Evolutionary conservation across 148 eudicot species (phyloP).

Genomic region (Nyssa sinensis): DNA sequence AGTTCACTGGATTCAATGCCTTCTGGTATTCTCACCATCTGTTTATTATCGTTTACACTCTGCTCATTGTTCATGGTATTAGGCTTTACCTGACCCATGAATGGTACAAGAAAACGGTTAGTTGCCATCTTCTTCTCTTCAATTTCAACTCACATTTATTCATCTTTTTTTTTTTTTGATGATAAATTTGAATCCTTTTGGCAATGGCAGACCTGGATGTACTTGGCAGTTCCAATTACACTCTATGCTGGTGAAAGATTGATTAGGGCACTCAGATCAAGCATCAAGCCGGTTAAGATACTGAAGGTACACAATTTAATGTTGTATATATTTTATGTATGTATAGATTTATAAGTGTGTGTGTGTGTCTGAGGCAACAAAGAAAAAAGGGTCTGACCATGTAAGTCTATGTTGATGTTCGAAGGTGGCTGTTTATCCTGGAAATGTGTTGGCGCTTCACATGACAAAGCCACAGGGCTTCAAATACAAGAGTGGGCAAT

Average conservation of each 20-base stretch:
- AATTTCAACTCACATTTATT: background rate
- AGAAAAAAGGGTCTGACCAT: background rate
- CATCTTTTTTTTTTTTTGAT: background rate
- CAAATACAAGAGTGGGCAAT: conserved; percentile 61
- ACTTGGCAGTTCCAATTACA: conserved; percentile 40
- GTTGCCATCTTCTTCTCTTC: background rate
- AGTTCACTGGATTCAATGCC: conserved; percentile 59
- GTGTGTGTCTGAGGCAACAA: background rate
- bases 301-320: conserved; percentile 25
- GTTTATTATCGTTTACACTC: conserved; percentile 46
- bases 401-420: background rate
- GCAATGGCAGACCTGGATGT: conserved; percentile 58
- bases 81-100: conserved; percentile 41
- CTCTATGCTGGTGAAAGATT: conserved; percentile 49
- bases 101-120: conserved; percentile 50
- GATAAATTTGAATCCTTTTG: background rate
- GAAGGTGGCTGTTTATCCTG: conserved; percentile 59
- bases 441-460: conserved; percentile 53
- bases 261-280: conserved; percentile 46
- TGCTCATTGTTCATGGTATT: conserved; percentile 45
- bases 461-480: conserved; percentile 66
- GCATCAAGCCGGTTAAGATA: conserved; percentile 52
- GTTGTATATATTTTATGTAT: background rate
- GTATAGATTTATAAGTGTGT: background rate
- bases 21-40: conserved; percentile 65